Base-by-base conservation (phyloP, 2,329 filamentous ascomycete genomes). In the Hortaea werneckii region DNA sequence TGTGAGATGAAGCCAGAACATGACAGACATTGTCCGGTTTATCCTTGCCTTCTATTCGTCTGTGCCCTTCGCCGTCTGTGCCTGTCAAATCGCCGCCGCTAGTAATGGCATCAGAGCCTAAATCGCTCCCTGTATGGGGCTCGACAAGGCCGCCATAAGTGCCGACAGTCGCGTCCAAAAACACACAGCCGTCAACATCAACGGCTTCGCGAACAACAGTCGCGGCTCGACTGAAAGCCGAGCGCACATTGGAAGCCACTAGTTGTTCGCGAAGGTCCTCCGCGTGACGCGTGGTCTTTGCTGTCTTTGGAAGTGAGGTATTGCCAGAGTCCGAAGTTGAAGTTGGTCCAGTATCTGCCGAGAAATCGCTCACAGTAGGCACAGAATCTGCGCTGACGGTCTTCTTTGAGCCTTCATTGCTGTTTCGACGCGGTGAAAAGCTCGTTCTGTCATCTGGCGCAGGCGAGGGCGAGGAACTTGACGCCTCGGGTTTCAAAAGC, bases 191-290 rank as follows among this genome's bases (percentile, higher is more conserved):
- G n/a, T 74, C 71, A 4, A 71, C 67, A 6, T 62, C 61, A 13
- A 76, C 58, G n/a, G 71, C 70, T 46, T 74, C 66, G 1, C 67
- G 65, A 3, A 77, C 59, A 0, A 76, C 51, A 29, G 69, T 66
- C 0, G 73, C 71, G 1, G 74, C 74, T 20, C 73, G 64, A 9
- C 62, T 58, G 45, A 76, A 75, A 2, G 69, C 69, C 49, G 39
- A 42, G 5, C 45, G 32, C 7, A 50, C 41, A 26, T 67, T 51
- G n/a, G 37, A 41, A 10, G 48, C 39, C 12, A 50, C 46, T 32
- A 42, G 28, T n/a, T 47, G 48, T 9, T 47, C 41, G 29, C 29
- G 37, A 6, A 47, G 29, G 28, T 50, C 42, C n/a, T 47, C 41
- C 10, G 39, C 35, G 5, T 47, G 41, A 13, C 30, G 37, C 26